phyloP scores from a whole-genome alignment of 805 yeast genomes.

The Kazachstania psychrophila region DNA sequence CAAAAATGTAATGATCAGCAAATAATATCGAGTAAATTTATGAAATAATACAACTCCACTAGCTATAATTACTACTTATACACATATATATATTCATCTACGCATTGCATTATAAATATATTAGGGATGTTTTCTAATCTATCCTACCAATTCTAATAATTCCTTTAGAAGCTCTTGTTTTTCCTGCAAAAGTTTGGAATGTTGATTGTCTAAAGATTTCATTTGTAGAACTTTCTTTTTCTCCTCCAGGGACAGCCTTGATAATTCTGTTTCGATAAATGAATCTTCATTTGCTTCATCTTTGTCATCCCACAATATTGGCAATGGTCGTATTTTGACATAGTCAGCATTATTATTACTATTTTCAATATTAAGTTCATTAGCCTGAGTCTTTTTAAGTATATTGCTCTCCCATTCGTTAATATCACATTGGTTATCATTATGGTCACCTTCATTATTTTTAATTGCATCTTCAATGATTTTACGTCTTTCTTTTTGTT shows the following conservation, averaged over 20 bases:
- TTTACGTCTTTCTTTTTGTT: slow-evolving; percentile 8
- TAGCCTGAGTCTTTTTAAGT: slow-evolving; percentile 8
- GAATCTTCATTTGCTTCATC: slow-evolving; percentile 3
- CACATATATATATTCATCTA: not conserved
- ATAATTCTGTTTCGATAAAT: slow-evolving; percentile 1
- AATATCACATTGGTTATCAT: no score
- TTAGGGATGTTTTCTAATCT: no score
- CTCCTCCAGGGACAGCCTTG: slow-evolving; percentile 5
- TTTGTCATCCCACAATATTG: slow-evolving; percentile 4
- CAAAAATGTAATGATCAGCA: not conserved
- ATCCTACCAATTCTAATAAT: no score
- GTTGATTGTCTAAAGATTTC: slow-evolving; percentile 3
- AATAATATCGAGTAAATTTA: no score
- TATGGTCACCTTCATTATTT: slow-evolving; percentile 3
- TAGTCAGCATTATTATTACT: not conserved
- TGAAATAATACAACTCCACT: not conserved
- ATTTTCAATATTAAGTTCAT: no score
- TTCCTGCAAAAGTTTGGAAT: not conserved
- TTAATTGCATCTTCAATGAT: slow-evolving; percentile 18
- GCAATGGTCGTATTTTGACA: slow-evolving; percentile 4
- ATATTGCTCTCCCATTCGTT: slow-evolving; percentile 16
- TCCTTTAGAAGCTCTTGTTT: not conserved
- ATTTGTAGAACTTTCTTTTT: slow-evolving; percentile 8
- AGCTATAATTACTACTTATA: not conserved
- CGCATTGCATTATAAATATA: no score